Evolutionary conservation across 495 filamentous ascomycete species (phyloP), one percentile per base, ranked within the genome.

Genomic region (Cenococcum geophilum): DNA sequence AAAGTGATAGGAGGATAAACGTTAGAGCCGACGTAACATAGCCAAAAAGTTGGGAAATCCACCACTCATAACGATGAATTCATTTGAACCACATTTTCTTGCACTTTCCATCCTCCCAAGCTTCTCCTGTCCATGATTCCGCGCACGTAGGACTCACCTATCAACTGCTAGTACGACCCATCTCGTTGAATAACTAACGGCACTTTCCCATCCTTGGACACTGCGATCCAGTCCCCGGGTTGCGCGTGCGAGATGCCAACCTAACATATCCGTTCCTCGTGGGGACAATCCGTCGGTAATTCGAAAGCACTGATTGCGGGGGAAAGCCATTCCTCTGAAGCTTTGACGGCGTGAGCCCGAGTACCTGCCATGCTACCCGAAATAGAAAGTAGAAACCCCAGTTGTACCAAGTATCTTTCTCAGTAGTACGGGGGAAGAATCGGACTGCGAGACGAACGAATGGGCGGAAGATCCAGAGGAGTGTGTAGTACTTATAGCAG

Each of bases 141-240:
- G 57, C 57, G 55, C 9, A 63, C 47, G 43, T 57, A 63, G 22
- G 42, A 57, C 35, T 63, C 60, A 20, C 60, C 55, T 34, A 63
- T 53, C 22, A 63, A 25, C 6, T 42, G 43, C 53, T 42, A 58
- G 22, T 52, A 14, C 0, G 14, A 20, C 8, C 45, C 60, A 12
- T 51, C 55, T 53, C 50, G 45, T 45, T 53, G 55, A 1, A 63
- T 32, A 9, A 58, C 23, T 34, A 63, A 37, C 2, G 54, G 60
- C 23, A 57, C 34, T 48, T 58, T 63, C 5, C 54, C 53, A 47
- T 43, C 60, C 32, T 37, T 53, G 32, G 57, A 63, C 1, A 58
- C 42, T 4, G 27, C 60, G 27, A 57, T 49, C 12, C 27, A 40
- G 25, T 63, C 60, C 0, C 60, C 60, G 9, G 23, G 8, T 32